Evolutionary conservation across 805 yeast genomes (phyloP), one percentile per base, ranked within the genome.

Genomic region (Sugiyamaella marilandica): DNA sequence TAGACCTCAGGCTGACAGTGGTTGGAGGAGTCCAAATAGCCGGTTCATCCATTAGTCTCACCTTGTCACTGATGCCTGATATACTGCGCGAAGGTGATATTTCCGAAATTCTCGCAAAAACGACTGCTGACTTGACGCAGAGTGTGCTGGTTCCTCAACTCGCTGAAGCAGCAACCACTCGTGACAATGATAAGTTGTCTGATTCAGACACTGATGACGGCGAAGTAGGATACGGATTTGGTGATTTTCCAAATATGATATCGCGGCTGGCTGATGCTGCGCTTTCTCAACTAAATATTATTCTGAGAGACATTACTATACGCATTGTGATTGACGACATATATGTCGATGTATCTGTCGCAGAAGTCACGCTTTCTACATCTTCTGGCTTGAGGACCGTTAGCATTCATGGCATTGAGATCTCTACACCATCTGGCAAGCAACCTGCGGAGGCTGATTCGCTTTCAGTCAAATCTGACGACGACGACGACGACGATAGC

Each of bases 41-140:
- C 21, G 84, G 84, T 5, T 66, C 67, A 2, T 84, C 82, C 3
- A 69, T 88, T 2, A 77, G 77, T 10, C 59, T 83, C n/a, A 74
- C 76, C 0, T 62, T 76, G 29, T 74, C 80, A 1, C 70, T 74
- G 9, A 55, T 65, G 4, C 43, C 43, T 16, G 43, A 39, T 13
- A 13, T 18, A 2, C 33, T 45, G n/a, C n/a, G 32, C 29, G 69
- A 49, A 62, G 65, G 56, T 59, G 70, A 64, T 55, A 13, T 57
- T 65, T 67, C 59, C 53, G 80, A 80, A 52, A 80, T 83, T 52
- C 66, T 87, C 52, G 82, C 87, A 0, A 85, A 82, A 60, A 85
- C 94, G 53, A 83, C 92, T 0, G 83, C 84, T 19, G 88, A 85
- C 59, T 72, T 89, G 51, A 89, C 94, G 2, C 78, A 76, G 56